A percentile compares a stretch with the other conserved stretches of the same genome.
phyloP scores from a whole-genome alignment of 1,139 yeast genomes.

The Protomyces inouyei region DNA sequence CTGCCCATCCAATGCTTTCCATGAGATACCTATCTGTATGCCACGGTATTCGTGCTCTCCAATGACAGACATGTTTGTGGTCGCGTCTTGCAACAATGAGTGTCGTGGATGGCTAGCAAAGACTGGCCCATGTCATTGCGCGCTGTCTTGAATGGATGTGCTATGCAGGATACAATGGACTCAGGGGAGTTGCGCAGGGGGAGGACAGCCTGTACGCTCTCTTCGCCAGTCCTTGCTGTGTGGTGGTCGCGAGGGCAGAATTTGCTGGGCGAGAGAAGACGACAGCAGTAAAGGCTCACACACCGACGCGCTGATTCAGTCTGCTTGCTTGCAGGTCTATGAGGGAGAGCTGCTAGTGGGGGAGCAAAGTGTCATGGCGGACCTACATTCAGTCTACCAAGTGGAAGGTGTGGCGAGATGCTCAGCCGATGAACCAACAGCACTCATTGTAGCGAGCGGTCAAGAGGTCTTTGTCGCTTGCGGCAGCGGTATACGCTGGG shows the following conservation, averaged over 20 bases:
- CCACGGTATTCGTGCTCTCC: background rate
- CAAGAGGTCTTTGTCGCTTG: slow-evolving; percentile 29
- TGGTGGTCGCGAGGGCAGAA: too few species aligned
- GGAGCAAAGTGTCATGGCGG: too few species aligned
- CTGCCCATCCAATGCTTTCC: background rate
- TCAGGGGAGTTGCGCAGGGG: too few species aligned
- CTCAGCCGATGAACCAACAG: background rate
- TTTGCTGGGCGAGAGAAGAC: too few species aligned
- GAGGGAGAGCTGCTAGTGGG: too few species aligned
- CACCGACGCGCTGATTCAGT: too few species aligned
- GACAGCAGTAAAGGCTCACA: too few species aligned
- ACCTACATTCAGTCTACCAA: too few species aligned
- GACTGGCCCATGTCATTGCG: background rate
- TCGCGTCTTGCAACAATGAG: background rate
- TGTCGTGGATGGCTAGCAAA: background rate
- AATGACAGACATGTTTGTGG: background rate
- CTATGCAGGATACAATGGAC: too few species aligned
- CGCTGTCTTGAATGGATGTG: background rate
- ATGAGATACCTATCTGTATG: background rate
- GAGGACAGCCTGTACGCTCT: too few species aligned
- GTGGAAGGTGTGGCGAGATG: background rate
- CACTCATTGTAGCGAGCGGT: slow-evolving; percentile 10
- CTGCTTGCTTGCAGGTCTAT: too few species aligned
- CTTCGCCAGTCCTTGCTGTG: too few species aligned
- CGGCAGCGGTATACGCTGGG: slow-evolving; percentile 23